phyloP scores from a whole-genome alignment of 768 basidiomycete species.

The Tulasnella sp. region DNA sequence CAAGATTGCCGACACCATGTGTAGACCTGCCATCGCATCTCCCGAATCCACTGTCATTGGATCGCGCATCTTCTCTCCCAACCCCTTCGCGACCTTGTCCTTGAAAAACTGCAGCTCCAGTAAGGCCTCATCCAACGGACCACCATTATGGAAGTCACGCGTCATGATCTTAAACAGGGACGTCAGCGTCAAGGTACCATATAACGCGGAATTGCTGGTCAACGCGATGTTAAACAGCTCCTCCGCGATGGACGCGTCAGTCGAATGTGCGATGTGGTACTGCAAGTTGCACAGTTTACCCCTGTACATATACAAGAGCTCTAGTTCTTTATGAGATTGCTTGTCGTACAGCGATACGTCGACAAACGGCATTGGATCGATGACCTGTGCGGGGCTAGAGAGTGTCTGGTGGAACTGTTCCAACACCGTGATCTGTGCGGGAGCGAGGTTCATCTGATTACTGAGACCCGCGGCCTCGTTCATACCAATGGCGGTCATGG shows the following conservation, averaged over 20 bases:
- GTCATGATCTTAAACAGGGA: slow-evolving; percentile 6
- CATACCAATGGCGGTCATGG: too few relatives aligned
- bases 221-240: slow-evolving; percentile 7
- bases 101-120: not conserved
- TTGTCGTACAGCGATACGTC: not conserved
- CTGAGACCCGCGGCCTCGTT: too few relatives aligned
- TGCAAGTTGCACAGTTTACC: slow-evolving; percentile 10
- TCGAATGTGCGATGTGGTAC: slow-evolving; percentile 13
- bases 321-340: not conserved
- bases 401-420: slow-evolving; percentile 5
- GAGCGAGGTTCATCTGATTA: not conserved
- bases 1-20: slow-evolving; percentile 63
- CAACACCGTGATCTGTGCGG: not conserved
- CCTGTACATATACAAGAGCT: slow-evolving; percentile 7
- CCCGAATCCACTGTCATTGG: slow-evolving; percentile 32
- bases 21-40: slow-evolving; percentile 69
- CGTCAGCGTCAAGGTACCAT: slow-evolving; percentile 11
- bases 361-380: slow-evolving; percentile 3
- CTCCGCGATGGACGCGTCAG: slow-evolving; percentile 1
- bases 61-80: not conserved
- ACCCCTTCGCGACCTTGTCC: not conserved
- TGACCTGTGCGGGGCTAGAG: not conserved
- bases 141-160: not conserved
- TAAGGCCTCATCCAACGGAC: not conserved
- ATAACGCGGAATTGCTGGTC: slow-evolving; percentile 1